A percentile compares a stretch with the other conserved stretches of the same genome.
These are phyloP conservation scores for Albophoma yamanashiensis DNA, from an alignment of 2,329 filamentous ascomycete species.

Conservation along the genomic window DNA sequence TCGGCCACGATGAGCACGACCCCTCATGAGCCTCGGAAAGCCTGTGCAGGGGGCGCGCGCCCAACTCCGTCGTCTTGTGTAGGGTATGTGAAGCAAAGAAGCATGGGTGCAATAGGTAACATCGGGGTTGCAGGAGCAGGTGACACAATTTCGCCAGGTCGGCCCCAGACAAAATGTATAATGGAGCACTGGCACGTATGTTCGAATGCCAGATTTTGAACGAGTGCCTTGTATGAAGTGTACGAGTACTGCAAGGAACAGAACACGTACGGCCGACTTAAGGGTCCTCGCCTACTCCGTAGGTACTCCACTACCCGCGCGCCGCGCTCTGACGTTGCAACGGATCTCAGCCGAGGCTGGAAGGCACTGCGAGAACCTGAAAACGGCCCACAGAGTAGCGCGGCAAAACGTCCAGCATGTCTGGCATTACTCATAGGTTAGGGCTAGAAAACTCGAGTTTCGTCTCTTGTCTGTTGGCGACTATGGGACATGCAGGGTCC, in stretches of 20 bases:
- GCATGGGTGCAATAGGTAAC: neutral
- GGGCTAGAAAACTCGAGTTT: neutral
- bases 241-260: too few relatives aligned
- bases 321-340: neutral
- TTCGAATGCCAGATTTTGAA: neutral
- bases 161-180: neutral
- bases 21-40: neutral
- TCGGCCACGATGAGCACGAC: neutral
- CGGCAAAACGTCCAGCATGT: neutral
- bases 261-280: neutral
- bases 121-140: neutral
- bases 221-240: neutral
- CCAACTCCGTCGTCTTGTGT: neutral
- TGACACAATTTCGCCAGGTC: too few relatives aligned
- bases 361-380: neutral
- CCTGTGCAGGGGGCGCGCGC: too few relatives aligned
- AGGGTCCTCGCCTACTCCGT: neutral
- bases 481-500: constrained; percentile 1
- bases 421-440: neutral
- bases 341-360: neutral
- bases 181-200: neutral
- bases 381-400: neutral
- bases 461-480: neutral
- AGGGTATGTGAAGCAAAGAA: neutral
- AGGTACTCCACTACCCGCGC: neutral